Evolutionary conservation across 2,329 filamentous ascomycete species (phyloP).

Genomic region (Cladosporium sp.): DNA sequence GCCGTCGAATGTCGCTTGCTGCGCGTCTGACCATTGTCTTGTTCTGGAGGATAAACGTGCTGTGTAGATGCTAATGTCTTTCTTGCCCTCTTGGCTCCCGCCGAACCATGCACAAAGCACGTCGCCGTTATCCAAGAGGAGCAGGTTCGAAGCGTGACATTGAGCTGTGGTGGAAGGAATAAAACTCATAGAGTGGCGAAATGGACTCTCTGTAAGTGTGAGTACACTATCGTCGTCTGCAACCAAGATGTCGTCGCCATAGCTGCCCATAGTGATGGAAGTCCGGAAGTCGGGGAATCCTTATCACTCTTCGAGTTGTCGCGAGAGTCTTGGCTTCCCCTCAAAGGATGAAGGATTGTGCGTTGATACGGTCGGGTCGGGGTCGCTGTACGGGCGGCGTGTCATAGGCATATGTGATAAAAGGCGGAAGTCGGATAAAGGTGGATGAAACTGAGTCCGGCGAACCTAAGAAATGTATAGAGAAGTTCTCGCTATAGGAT

Average conservation of each 20-base stretch:
- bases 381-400: background rate
- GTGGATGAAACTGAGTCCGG: background rate
- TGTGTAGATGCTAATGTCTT: conserved; percentile 25
- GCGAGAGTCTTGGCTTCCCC: conserved; percentile 7
- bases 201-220: conserved; percentile 14
- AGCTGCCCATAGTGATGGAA: conserved; percentile 1
- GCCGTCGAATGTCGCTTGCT: conserved; percentile 22
- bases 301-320: background rate
- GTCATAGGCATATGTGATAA: background rate
- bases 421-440: background rate
- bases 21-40: conserved; percentile 20
- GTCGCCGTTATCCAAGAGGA: conserved; percentile 23
- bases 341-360: background rate
- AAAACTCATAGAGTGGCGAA: conserved; percentile 21
- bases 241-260: conserved; percentile 8
- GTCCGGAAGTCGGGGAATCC: conserved; percentile 1
- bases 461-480: background rate
- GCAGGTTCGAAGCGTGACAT: conserved; percentile 24
- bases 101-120: conserved; percentile 26
- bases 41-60: conserved; percentile 10
- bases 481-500: background rate
- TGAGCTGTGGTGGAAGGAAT: conserved; percentile 21
- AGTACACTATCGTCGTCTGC: conserved; percentile 10
- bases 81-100: conserved; percentile 24
- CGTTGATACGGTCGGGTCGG: background rate